Evolutionary conservation across 371 early-diverging fungal genomes (phyloP).

Genomic region (Haplosporangium sp.): DNA sequence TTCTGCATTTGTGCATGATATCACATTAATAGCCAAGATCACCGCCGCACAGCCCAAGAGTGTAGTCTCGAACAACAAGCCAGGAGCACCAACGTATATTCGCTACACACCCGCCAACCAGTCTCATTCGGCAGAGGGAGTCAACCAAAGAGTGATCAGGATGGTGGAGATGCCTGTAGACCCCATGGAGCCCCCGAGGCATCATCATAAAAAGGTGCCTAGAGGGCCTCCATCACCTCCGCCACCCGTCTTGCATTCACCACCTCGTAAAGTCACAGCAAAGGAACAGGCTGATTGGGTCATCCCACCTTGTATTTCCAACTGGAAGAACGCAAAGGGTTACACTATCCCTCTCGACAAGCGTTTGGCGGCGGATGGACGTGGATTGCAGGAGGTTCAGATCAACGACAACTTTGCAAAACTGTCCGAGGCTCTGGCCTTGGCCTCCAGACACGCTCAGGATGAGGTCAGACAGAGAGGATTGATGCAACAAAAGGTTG

Average conservation of each 20-base stretch:
- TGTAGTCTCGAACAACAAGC: constrained; percentile 67
- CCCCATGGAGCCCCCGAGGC: constrained; percentile 95
- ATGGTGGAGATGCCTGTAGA: constrained; percentile 96
- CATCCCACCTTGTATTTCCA: constrained; percentile 97
- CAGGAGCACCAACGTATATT: constrained; percentile 81
- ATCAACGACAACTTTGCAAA: constrained; percentile 97
- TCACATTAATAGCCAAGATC: constrained; percentile 67
- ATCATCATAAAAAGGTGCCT: constrained; percentile 92
- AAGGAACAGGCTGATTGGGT: constrained; percentile 96
- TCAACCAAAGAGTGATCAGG: constrained; percentile 86
- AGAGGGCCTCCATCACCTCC: constrained; percentile 92
- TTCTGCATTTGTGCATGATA: not conserved
- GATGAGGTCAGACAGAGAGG: constrained; percentile 93
- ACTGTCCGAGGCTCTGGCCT: constrained; percentile 91
- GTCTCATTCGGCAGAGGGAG: constrained; percentile 71
- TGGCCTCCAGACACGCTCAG: constrained; percentile 94
- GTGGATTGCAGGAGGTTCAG: constrained; percentile 90
- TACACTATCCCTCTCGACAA: constrained; percentile 98
- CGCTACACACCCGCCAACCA: constrained; percentile 90
- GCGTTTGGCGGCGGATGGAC: constrained; percentile 96
- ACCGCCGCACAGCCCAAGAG: constrained; percentile 77
- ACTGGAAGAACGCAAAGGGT: constrained; percentile 99
- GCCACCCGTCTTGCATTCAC: constrained; percentile 97
- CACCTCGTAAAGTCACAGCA: constrained; percentile 93
- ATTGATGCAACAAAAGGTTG: constrained; percentile 91